phyloP scores from a whole-genome alignment of 768 basidiomycete genomes.

The Holtermanniella nyarrowii region DNA sequence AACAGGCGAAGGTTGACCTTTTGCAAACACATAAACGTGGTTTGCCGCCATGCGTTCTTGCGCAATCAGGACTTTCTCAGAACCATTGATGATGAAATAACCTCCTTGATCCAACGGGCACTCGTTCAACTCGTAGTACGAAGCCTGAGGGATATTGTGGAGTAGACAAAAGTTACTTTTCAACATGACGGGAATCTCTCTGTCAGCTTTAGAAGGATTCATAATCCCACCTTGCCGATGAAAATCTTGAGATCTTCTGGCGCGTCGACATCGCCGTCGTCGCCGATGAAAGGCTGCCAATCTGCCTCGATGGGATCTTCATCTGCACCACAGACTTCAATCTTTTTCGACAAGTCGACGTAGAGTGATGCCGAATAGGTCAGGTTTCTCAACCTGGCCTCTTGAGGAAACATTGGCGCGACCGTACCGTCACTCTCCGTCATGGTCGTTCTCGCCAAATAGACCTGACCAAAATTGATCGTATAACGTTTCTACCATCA shows the following conservation, averaged over 20 bases:
- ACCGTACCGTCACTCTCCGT: conserved; percentile 93
- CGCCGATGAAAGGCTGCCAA: conserved; percentile 45
- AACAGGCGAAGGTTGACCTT: conserved; percentile 90
- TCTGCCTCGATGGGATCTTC: conserved; percentile 71
- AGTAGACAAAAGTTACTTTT: conserved; percentile 92
- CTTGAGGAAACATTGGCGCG: conserved; percentile 89
- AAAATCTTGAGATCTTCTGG: conserved; percentile 60
- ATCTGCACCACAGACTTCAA: conserved; percentile 55
- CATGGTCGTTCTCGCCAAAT: conserved; percentile 84
- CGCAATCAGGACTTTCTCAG: conserved; percentile 98
- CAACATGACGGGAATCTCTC: conserved; percentile 93
- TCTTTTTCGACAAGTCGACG: conserved; percentile 85
- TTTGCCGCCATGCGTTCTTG: conserved; percentile 99
- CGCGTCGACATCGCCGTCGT: conserved; percentile 25
- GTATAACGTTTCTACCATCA: conserved; percentile 68
- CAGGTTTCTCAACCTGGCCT: conserved; percentile 84
- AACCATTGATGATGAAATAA: conserved; percentile 98
- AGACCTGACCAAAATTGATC: conserved; percentile 95
- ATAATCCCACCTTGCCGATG: conserved; percentile 46
- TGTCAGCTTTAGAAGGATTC: not conserved
- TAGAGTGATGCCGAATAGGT: conserved; percentile 94
- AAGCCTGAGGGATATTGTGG: conserved; percentile 62
- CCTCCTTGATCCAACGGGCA: conserved; percentile 96
- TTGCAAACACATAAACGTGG: conserved; percentile 98
- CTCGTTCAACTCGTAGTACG: conserved; percentile 85